These are phyloP conservation scores for Chimonanthus salicifolius DNA, from an alignment of 164 flowering plant genomes.

Conservation along the genomic window DNA sequence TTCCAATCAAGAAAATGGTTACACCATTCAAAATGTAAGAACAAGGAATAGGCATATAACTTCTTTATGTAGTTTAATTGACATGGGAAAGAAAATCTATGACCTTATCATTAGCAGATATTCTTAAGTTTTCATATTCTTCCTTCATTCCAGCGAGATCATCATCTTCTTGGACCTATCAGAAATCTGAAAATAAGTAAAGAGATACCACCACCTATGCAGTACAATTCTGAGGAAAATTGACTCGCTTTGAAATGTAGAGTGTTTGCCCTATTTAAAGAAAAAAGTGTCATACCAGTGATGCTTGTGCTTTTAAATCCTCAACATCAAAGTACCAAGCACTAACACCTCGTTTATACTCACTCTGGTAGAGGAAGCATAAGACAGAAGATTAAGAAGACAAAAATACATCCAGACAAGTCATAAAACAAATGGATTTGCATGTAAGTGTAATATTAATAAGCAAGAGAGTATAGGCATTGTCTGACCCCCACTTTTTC, in stretches of 20 bases:
- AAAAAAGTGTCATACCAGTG: constrained; percentile 48
- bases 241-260: neutral
- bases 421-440: no score
- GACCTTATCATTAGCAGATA: constrained; percentile 39
- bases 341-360: constrained; percentile 98
- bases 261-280: neutral
- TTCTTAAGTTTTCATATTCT: constrained; percentile 39
- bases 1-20: no score
- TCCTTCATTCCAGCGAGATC: constrained; percentile 39
- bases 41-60: no score
- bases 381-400: neutral
- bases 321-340: constrained; percentile 98
- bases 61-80: no score
- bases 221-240: neutral
- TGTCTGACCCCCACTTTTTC: no score
- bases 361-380: constrained; percentile 47
- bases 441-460: no score
- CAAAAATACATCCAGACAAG: no score
- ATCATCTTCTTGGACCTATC: constrained; percentile 80
- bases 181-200: constrained; percentile 7
- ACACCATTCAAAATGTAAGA: no score
- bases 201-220: neutral
- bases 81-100: neutral
- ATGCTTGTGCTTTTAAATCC: constrained; percentile 92
- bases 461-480: no score